Evolutionary conservation across 1,284 basidiomycete species (phyloP).

Genomic region (Apiotrichum siamense): DNA sequence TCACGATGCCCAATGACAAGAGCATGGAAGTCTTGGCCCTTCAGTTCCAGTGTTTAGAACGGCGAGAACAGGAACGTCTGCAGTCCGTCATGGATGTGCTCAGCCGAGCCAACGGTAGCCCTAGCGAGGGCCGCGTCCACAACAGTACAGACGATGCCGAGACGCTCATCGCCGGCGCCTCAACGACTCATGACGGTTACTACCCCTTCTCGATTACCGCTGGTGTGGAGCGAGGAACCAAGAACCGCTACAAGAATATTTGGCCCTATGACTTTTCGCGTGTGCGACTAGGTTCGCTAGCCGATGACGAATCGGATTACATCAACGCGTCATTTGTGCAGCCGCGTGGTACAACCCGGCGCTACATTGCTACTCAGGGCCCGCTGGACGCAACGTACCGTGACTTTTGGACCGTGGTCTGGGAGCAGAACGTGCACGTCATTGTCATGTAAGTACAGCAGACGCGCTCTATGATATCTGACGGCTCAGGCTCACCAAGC

Average conservation of each 20-base stretch:
- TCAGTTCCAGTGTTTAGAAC: slow-evolving; percentile 80
- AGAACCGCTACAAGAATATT: slow-evolving; percentile 86
- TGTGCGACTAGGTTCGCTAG: slow-evolving; percentile 59
- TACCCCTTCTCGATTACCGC: slow-evolving; percentile 91
- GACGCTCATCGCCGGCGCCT: slow-evolving; percentile 14
- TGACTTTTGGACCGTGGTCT: slow-evolving; percentile 81
- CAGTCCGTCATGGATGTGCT: slow-evolving; percentile 74
- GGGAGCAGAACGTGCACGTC: slow-evolving; percentile 53
- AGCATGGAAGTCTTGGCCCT: slow-evolving; percentile 52
- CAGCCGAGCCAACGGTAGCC: neutral
- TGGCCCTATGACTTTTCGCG: slow-evolving; percentile 84
- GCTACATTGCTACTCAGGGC: slow-evolving; percentile 95
- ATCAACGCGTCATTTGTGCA: slow-evolving; percentile 90
- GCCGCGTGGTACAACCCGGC: slow-evolving; percentile 67
- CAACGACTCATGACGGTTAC: slow-evolving; percentile 29
- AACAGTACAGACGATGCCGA: slow-evolving; percentile 21
- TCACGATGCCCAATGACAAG: slow-evolving; percentile 57
- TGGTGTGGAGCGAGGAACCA: slow-evolving; percentile 86
- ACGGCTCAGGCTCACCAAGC: slow-evolving; percentile 84
- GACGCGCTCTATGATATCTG: slow-evolving; percentile 54
- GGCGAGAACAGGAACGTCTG: slow-evolving; percentile 80
- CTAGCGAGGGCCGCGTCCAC: neutral
- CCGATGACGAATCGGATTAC: slow-evolving; percentile 68
- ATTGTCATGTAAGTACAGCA: slow-evolving; percentile 60
- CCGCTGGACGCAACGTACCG: slow-evolving; percentile 81